These are phyloP conservation scores for Medicago lupulina DNA, from an alignment of 306 rosid genomes.

Conservation along the genomic window DNA sequence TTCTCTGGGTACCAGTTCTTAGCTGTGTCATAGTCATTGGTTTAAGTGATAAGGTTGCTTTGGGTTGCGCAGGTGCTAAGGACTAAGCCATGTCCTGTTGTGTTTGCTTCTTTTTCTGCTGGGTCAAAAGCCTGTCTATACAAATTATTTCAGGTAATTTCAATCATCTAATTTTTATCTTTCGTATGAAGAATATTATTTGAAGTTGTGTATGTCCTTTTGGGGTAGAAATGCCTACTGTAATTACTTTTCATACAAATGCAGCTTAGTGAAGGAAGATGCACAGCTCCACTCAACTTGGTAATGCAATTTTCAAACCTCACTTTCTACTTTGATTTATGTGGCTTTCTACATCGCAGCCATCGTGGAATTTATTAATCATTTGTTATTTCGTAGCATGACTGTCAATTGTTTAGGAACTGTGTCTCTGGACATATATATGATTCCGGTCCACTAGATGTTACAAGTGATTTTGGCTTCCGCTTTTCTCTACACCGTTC, in stretches of 20 bases:
- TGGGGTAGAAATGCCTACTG: conserved; percentile 32
- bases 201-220: conserved; percentile 33
- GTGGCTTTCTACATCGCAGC: not conserved
- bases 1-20: conserved; percentile 11
- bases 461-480: conserved; percentile 89
- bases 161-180: conserved; percentile 24
- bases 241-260: conserved; percentile 39
- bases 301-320: conserved; percentile 52
- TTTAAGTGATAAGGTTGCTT: conserved; percentile 30
- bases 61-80: conserved; percentile 76
- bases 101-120: conserved; percentile 82
- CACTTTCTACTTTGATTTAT: conserved; percentile 21
- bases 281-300: conserved; percentile 66
- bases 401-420: conserved; percentile 71
- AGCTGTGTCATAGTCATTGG: conserved; percentile 14
- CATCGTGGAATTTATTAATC: conserved; percentile 28
- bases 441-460: conserved; percentile 93
- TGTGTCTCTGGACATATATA: conserved; percentile 83
- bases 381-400: conserved; percentile 57
- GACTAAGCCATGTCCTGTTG: conserved; percentile 73
- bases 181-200: conserved; percentile 29
- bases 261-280: conserved; percentile 88
- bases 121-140: conserved; percentile 91
- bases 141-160: conserved; percentile 79
- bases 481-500: conserved; percentile 77